Evolutionary conservation across 2,329 filamentous ascomycete genomes (phyloP).

Genomic region (Kalaharituber pfeilii): DNA sequence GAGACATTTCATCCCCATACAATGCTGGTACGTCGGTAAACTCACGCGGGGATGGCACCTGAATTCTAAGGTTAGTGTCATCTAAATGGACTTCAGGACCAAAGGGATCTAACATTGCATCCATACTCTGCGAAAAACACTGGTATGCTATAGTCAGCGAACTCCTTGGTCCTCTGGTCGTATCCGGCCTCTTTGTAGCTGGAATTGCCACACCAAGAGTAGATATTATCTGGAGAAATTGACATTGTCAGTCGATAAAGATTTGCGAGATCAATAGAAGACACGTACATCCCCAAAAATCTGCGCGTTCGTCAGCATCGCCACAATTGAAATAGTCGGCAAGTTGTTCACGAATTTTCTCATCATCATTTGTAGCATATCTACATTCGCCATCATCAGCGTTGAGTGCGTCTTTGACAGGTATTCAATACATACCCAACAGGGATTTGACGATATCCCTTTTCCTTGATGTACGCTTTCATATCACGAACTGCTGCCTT

Average conservation of each 20-base stretch:
- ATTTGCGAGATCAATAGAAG: background rate
- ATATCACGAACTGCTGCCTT: conserved; percentile 94
- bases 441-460: conserved; percentile 60
- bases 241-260: background rate
- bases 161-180: conserved; percentile 66
- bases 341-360: conserved; percentile 60
- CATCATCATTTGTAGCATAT: conserved; percentile 90
- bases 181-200: conserved; percentile 62
- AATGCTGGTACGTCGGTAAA: conserved; percentile 76
- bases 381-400: no score
- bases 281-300: conserved; percentile 67
- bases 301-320: conserved; percentile 47
- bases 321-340: conserved; percentile 94
- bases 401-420: no score
- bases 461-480: conserved; percentile 78
- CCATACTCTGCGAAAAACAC: conserved; percentile 99
- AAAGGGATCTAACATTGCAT: conserved; percentile 46
- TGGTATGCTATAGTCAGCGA: conserved; percentile 73
- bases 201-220: conserved; percentile 92
- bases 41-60: conserved; percentile 40
- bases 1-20: conserved; percentile 63
- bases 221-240: conserved; percentile 58
- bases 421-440: conserved; percentile 40
- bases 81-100: conserved; percentile 15
- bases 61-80: conserved; percentile 22